A percentile compares a stretch with the other conserved stretches of the same genome.
These are phyloP conservation scores for Colletotrichum agaves DNA, from an alignment of 2,329 filamentous ascomycete species.

Conservation along the genomic window DNA sequence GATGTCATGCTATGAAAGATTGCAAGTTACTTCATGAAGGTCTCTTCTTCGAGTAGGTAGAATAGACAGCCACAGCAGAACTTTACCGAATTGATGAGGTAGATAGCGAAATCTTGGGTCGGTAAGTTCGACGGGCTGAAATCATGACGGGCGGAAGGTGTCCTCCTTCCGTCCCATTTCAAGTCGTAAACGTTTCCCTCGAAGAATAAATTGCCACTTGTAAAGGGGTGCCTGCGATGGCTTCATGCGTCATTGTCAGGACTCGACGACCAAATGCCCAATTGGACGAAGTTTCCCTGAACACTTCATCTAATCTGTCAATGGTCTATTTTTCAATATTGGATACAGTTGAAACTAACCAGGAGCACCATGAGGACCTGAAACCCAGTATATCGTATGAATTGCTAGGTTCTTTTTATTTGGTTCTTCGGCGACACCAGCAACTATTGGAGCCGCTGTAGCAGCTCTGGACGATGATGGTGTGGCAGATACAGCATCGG, in stretches of 20 bases:
- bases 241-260: neutral
- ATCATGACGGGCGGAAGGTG: neutral
- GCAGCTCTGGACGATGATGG: neutral
- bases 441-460: neutral
- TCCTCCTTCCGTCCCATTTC: neutral
- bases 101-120: constrained; percentile 48
- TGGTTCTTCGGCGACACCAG: neutral
- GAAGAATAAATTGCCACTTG: neutral
- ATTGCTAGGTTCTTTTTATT: neutral
- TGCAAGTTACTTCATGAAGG: constrained; percentile 52
- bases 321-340: neutral
- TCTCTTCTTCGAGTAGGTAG: constrained; percentile 63
- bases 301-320: neutral
- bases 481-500: neutral
- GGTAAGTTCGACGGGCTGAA: neutral
- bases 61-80: constrained; percentile 65
- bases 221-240: neutral
- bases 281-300: constrained; percentile 2
- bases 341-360: neutral
- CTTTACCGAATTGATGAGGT: constrained; percentile 65
- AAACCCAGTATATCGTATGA: constrained; percentile 6
- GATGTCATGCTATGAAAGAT: neutral
- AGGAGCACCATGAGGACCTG: constrained; percentile 2
- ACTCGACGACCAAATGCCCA: constrained; percentile 5
- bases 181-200: constrained; percentile 1